phyloP scores from a whole-genome alignment of 2,329 filamentous ascomycete genomes.

The Phoma sp. region DNA sequence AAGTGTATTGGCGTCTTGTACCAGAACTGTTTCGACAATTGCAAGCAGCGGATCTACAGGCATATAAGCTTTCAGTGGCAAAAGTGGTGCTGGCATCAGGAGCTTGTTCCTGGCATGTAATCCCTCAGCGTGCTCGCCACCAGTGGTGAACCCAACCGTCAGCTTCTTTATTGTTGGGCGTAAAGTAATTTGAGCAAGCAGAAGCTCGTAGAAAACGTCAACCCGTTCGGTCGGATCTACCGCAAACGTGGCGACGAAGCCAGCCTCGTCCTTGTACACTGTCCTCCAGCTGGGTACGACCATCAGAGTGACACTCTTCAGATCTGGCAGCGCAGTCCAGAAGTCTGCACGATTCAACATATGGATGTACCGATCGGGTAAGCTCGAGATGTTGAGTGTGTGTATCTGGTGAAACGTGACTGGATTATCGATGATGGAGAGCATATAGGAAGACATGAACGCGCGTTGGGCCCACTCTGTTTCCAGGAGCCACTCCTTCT shows the following conservation, averaged over 20 bases:
- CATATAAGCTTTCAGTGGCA: slow-evolving; percentile 26
- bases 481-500: slow-evolving; percentile 72
- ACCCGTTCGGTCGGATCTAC: slow-evolving; percentile 62
- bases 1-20: slow-evolving; percentile 18
- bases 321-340: slow-evolving; percentile 64
- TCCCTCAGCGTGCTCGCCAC: slow-evolving; percentile 70
- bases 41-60: not conserved
- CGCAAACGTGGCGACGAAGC: slow-evolving; percentile 56
- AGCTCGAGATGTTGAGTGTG: slow-evolving; percentile 67
- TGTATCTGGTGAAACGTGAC: slow-evolving; percentile 61
- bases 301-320: slow-evolving; percentile 63
- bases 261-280: slow-evolving; percentile 60
- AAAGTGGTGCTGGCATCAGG: slow-evolving; percentile 67
- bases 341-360: slow-evolving; percentile 65
- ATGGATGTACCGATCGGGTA: slow-evolving; percentile 67
- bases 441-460: slow-evolving; percentile 71
- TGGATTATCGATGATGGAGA: slow-evolving; percentile 68
- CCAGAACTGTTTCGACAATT: slow-evolving; percentile 1
- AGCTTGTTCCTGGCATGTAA: slow-evolving; percentile 66
- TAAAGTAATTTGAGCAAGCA: slow-evolving; percentile 58
- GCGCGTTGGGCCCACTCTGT: slow-evolving; percentile 72
- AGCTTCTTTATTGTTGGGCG: slow-evolving; percentile 62
- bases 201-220: slow-evolving; percentile 58
- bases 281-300: slow-evolving; percentile 72
- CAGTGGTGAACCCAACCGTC: slow-evolving; percentile 70